These are phyloP conservation scores for Diplogelasinospora grovesii DNA, from an alignment of 495 filamentous ascomycete genomes.

Conservation along the genomic window DNA sequence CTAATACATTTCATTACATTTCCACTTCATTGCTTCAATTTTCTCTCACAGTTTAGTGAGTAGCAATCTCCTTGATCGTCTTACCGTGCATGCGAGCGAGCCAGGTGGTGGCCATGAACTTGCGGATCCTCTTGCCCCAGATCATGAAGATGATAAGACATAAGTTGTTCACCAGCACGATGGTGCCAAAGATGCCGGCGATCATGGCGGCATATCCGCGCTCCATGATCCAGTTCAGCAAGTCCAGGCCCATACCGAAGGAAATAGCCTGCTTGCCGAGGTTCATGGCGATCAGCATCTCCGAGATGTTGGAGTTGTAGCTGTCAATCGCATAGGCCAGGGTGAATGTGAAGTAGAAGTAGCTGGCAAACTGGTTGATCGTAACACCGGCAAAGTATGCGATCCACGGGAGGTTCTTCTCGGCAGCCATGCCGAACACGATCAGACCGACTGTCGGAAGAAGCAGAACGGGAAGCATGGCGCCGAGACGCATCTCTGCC, in stretches of 20 bases:
- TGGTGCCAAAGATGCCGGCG: constrained; percentile 48
- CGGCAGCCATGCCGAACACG: constrained; percentile 49
- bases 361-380: constrained; percentile 46
- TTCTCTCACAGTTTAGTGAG: too few species aligned
- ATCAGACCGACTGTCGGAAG: constrained; percentile 49
- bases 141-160: constrained; percentile 48
- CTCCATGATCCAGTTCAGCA: constrained; percentile 52
- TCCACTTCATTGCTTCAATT: too few species aligned
- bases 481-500: constrained; percentile 55
- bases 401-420: constrained; percentile 49
- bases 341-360: constrained; percentile 56
- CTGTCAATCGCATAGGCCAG: constrained; percentile 54
- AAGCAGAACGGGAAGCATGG: constrained; percentile 47
- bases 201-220: constrained; percentile 53
- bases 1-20: constrained; percentile 10
- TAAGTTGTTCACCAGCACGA: constrained; percentile 53
- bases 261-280: constrained; percentile 59
- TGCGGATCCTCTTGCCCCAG: constrained; percentile 51
- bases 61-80: constrained; percentile 4
- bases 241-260: constrained; percentile 54
- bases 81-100: constrained; percentile 32
- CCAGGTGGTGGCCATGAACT: constrained; percentile 45
- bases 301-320: constrained; percentile 50
- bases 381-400: constrained; percentile 49
- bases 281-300: constrained; percentile 66